Evolutionary conservation across 1,139 yeast species (phyloP).

Genomic region (Pichiaceae sp.): DNA sequence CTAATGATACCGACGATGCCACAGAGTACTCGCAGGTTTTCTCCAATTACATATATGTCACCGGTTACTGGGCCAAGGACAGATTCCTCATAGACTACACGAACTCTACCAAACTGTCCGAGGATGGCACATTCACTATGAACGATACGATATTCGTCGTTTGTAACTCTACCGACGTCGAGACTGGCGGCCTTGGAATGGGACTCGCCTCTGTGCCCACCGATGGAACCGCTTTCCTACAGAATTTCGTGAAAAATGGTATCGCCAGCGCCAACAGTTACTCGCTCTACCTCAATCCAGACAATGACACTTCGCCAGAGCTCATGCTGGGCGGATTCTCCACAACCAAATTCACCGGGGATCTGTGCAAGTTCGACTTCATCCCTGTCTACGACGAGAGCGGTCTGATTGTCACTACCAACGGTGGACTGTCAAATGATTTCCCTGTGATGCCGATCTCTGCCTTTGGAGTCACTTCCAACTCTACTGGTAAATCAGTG

Average conservation of each 20-base stretch:
- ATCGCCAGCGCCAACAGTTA: slow-evolving; percentile 41
- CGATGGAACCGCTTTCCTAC: slow-evolving; percentile 9
- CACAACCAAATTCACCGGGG: slow-evolving; percentile 34
- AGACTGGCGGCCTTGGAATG: slow-evolving; percentile 53
- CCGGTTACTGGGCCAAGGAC: slow-evolving; percentile 19
- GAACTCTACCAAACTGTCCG: neutral
- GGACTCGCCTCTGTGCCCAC: slow-evolving; percentile 31
- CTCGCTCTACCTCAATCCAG: slow-evolving; percentile 41
- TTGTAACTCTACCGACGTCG: slow-evolving; percentile 31
- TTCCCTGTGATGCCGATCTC: slow-evolving; percentile 55
- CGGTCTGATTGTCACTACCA: slow-evolving; percentile 3
- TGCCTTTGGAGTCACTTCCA: slow-evolving; percentile 41
- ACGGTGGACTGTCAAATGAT: slow-evolving; percentile 23
- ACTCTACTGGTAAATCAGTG: slow-evolving; percentile 31
- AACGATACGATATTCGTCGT: slow-evolving; percentile 25
- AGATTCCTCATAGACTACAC: neutral
- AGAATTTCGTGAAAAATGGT: slow-evolving; percentile 34
- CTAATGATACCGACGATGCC: slow-evolving; percentile 5
- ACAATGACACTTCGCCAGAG: slow-evolving; percentile 17
- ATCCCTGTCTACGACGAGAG: slow-evolving; percentile 33
- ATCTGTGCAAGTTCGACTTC: slow-evolving; percentile 31
- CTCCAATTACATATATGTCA: slow-evolving; percentile 11
- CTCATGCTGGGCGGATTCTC: slow-evolving; percentile 57
- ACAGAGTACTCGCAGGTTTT: slow-evolving; percentile 5
- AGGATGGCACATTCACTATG: slow-evolving; percentile 3